Evolutionary conservation across 1,284 basidiomycete species (phyloP).

Genomic region (Heterobasidion parviporum): DNA sequence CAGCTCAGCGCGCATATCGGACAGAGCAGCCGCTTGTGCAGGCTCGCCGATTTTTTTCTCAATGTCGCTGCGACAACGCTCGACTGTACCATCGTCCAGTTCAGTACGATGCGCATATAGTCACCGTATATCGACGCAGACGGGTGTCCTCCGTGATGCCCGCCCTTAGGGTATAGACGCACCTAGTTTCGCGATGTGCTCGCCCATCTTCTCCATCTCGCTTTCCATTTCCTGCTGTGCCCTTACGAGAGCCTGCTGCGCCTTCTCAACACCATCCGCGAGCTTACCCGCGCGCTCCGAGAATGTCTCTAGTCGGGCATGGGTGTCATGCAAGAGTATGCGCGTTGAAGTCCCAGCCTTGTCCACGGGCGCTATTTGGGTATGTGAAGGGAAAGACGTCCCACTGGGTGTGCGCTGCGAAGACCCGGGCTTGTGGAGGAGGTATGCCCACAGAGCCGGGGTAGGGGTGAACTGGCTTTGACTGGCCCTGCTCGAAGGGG

Average conservation of each 20-base stretch:
- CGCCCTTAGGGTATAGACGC: slow-evolving; percentile 5
- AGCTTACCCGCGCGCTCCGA: slow-evolving; percentile 35
- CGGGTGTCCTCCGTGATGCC: not conserved
- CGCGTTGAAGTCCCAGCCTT: slow-evolving; percentile 57
- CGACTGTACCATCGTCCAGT: slow-evolving; percentile 29
- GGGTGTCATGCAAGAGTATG: slow-evolving; percentile 61
- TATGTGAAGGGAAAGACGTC: not conserved
- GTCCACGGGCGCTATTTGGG: slow-evolving; percentile 46
- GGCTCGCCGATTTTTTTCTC: slow-evolving; percentile 48
- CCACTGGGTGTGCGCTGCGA: slow-evolving; percentile 3
- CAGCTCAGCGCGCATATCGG: slow-evolving; percentile 25
- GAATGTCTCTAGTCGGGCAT: slow-evolving; percentile 55
- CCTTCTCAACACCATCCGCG: slow-evolving; percentile 17
- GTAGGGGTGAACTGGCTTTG: not conserved
- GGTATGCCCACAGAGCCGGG: slow-evolving; percentile 23
- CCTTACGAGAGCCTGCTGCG: slow-evolving; percentile 19
- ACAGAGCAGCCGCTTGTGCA: slow-evolving; percentile 37
- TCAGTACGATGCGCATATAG: slow-evolving; percentile 1
- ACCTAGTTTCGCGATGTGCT: slow-evolving; percentile 27
- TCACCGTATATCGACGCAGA: not conserved
- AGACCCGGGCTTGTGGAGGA: slow-evolving; percentile 15
- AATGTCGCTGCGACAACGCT: slow-evolving; percentile 51
- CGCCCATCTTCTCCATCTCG: slow-evolving; percentile 21
- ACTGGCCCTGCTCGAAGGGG: no score
- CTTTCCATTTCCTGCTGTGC: slow-evolving; percentile 20